Conservation (phyloP, 768 basidiomycete genomes). For the Pisolithus orientalis region DNA sequence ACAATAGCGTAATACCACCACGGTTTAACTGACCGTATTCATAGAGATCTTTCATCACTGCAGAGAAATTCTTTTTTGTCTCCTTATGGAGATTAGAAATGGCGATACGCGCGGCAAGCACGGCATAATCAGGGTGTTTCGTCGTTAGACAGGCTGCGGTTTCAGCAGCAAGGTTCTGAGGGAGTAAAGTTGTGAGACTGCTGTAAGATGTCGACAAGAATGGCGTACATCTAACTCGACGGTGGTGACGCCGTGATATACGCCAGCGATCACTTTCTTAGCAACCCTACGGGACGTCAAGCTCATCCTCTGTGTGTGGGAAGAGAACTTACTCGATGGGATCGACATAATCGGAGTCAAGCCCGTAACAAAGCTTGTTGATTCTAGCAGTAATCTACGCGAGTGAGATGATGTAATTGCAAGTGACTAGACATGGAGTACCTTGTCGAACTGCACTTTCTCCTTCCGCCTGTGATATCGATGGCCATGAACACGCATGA, state of each 20-base stretch:
- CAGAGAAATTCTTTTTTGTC: conserved; percentile 94
- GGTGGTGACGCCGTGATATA: conserved; percentile 94
- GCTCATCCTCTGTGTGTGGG: background rate
- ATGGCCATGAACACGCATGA: conserved; percentile 5
- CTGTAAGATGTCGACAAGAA: background rate
- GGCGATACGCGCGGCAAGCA: conserved; percentile 96
- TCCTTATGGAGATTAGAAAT: conserved; percentile 99
- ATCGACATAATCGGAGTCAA: conserved; percentile 87
- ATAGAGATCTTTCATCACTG: conserved; percentile 88
- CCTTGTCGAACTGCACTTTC: conserved; percentile 91
- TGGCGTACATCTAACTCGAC: conserved; percentile 87
- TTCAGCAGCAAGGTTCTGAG: conserved; percentile 90
- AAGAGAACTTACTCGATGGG: conserved; percentile 61
- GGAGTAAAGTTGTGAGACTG: conserved; percentile 2
- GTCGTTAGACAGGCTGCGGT: conserved; percentile 97
- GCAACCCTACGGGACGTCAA: conserved; percentile 51
- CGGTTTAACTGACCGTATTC: conserved; percentile 58
- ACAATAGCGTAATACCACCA: background rate
- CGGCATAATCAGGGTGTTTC: conserved; percentile 95
- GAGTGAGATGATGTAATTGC: conserved; percentile 10
- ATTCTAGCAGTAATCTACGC: conserved; percentile 79
- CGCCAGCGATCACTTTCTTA: conserved; percentile 89
- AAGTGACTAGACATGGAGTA: conserved; percentile 25
- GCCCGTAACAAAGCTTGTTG: conserved; percentile 90
- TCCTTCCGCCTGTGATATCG: conserved; percentile 64